Base-by-base conservation (phyloP, 129 eudicot genomes). In the Silybum marianum region DNA sequence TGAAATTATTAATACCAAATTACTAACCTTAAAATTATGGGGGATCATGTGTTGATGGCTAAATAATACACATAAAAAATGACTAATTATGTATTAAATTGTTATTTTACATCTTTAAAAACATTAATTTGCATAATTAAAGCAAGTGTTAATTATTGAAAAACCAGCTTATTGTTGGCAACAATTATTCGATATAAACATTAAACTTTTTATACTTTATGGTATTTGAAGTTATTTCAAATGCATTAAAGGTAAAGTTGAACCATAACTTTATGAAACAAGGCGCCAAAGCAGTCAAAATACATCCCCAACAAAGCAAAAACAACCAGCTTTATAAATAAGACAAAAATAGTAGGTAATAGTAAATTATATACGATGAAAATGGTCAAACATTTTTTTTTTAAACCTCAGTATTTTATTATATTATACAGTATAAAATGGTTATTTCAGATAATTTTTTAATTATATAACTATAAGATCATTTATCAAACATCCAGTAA, bases 211-310 rank as follows among this genome's bases (percentile, higher is more conserved):
- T 58, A 58, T 58, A n/a, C 23, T 58, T 58, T 58, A 58, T 18
- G 23, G 23, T 58, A 58, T 58, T 58, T 58, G 66, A 18, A 58
- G 66, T n/a, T 5, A 58, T 58, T 18, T 58, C 60, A 14, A 67
- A 24, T 16, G 34, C 36, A 25, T 28, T 54, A 79, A 79, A 79
- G 82, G 32, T 46, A 79, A 79, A 79, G 69, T 19, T 28, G 25
- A 46, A 48, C 51, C 60, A 4, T 44, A 26, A 30, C 76, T 79
- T 79, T 30, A 79, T 44, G 51, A 69, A 78, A 69, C 51, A 28
- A 79, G 69, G 82, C 32, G 69, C 82, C 51, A 79, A 69, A 69
- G 69, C 80, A 67, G 80, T 77, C 78, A 74, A 74, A 68, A 69
- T 19, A 72, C 48, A 46, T n/a, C 65, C 36, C 44, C 36, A n/a